Evolutionary conservation across 2,329 filamentous ascomycete species (phyloP), one percentile per base, ranked within the genome.

Genomic region (Cladophialophora exuberans): DNA sequence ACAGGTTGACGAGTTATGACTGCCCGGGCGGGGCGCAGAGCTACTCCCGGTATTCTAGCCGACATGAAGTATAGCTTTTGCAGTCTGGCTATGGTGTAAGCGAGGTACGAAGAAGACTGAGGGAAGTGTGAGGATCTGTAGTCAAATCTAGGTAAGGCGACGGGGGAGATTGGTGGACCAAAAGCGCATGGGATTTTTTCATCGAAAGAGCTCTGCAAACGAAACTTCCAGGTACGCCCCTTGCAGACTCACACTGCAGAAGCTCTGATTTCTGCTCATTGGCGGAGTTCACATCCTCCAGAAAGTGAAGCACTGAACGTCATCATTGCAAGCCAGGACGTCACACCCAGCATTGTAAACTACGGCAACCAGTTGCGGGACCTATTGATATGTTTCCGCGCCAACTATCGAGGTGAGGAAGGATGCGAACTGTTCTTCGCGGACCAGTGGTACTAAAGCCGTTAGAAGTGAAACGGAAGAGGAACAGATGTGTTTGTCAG

Each of bases 21-120:
- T 10, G 42, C 41, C 17, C 58, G 51, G 26, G 54, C 47, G 13
- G 58, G 57, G 45, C 58, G 51, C 9, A 52, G 35, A 36, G 52
- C 58, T 41, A 36, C 51, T 41, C 54, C 35, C 4, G 58, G 58
- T 45, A 54, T 61, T 28, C 36, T 61, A 38, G 51, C 36, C 10
- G 57, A 39, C 58, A 61, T 61, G 22, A 7, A 53, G 42, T 23
- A 26, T 13, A 33, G 7, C 7, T 30, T 3, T 20, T 28, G 13
- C n/a, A n/a, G n/a, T n/a, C n/a, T n/a, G n/a, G n/a, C n/a, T n/a
- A n/a, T n/a, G 11, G 22, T 6, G 15, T 10, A 13, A 10, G 30
- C 6, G 11, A 41, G 22, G 15, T 4, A n/a, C 22, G 26, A 48
- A 2, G 17, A 6, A 41, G 22, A 22, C 13, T 26, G 31, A 5